These are phyloP conservation scores for Teratosphaeria gauchensis DNA, from an alignment of 2,329 filamentous ascomycete genomes.

Conservation along the genomic window DNA sequence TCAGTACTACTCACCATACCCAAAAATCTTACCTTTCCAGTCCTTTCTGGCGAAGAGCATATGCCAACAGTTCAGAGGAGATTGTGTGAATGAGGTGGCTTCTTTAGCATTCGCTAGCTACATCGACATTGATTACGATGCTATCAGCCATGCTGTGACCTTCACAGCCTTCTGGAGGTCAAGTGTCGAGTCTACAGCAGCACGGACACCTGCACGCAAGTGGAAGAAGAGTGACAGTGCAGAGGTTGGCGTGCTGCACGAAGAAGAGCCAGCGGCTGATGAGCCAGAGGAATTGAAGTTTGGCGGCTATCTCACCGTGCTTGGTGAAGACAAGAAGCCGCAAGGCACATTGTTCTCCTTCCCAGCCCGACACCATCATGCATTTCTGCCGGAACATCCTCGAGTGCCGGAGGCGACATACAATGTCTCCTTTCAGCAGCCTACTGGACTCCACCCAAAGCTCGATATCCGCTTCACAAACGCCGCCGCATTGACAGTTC, in stretches of 20 bases:
- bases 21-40: slow-evolving; percentile 7
- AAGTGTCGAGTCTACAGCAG: neutral
- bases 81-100: slow-evolving; percentile 42
- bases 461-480: slow-evolving; percentile 57
- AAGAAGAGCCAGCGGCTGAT: slow-evolving; percentile 49
- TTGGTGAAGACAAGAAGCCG: slow-evolving; percentile 64
- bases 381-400: neutral
- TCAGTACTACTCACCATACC: slow-evolving; percentile 55
- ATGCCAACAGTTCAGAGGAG: slow-evolving; percentile 5
- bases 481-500: slow-evolving; percentile 35
- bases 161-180: slow-evolving; percentile 49
- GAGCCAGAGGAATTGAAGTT: slow-evolving; percentile 68
- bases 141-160: slow-evolving; percentile 54
- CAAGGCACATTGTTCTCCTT: slow-evolving; percentile 73
- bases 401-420: slow-evolving; percentile 29
- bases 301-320: slow-evolving; percentile 65
- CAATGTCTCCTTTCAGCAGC: slow-evolving; percentile 52
- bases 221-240: slow-evolving; percentile 42
- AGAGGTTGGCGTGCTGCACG: slow-evolving; percentile 71
- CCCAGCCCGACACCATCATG: slow-evolving; percentile 60
- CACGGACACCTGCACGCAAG: neutral
- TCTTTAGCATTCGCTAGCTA: slow-evolving; percentile 47
- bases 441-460: slow-evolving; percentile 75
- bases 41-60: slow-evolving; percentile 3
- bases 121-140: slow-evolving; percentile 70